phyloP scores from a whole-genome alignment of 2,329 filamentous ascomycete species.

The Furcasterigmium sp. region DNA sequence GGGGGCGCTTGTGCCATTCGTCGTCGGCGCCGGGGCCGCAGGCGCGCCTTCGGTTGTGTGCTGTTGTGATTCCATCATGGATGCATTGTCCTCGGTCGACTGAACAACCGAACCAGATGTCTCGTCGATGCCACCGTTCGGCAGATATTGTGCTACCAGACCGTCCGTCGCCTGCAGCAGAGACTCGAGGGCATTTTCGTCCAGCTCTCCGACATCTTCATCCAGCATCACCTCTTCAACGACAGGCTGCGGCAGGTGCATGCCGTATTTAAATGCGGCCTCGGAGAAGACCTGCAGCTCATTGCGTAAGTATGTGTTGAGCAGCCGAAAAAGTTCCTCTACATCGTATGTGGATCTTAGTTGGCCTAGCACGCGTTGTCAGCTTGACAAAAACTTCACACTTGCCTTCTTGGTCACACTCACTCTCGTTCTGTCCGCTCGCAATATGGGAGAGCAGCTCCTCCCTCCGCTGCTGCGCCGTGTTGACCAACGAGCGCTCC shows the following conservation, averaged over 20 bases:
- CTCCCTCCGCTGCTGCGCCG: constrained; percentile 26
- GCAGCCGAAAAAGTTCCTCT: constrained; percentile 20
- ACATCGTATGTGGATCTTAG: constrained; percentile 22
- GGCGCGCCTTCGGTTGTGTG: constrained; percentile 5
- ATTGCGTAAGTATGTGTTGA: constrained; percentile 24
- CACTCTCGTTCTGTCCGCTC: constrained; percentile 8
- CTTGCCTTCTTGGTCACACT: constrained; percentile 20
- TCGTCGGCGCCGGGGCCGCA: constrained; percentile 8
- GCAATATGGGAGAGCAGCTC: constrained; percentile 17
- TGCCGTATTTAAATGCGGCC: constrained; percentile 26
- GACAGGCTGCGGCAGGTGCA: constrained; percentile 24
- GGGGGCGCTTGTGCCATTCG: constrained; percentile 16
- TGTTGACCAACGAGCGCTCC: constrained; percentile 26
- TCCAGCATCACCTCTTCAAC: constrained; percentile 20
- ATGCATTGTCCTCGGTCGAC: constrained; percentile 7
- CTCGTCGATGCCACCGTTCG: constrained; percentile 20
- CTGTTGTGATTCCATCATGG: not conserved
- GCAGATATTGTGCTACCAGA: constrained; percentile 33
- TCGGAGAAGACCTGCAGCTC: constrained; percentile 26
- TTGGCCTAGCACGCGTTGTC: constrained; percentile 25
- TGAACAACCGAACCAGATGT: constrained; percentile 7
- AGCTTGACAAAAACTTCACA: constrained; percentile 26
- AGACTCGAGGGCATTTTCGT: constrained; percentile 29
- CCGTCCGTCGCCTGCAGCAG: constrained; percentile 36
- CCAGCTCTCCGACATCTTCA: constrained; percentile 29